Conservation (phyloP, 192 early-diverging fungal genomes). For the Linnemannia zychae region DNA sequence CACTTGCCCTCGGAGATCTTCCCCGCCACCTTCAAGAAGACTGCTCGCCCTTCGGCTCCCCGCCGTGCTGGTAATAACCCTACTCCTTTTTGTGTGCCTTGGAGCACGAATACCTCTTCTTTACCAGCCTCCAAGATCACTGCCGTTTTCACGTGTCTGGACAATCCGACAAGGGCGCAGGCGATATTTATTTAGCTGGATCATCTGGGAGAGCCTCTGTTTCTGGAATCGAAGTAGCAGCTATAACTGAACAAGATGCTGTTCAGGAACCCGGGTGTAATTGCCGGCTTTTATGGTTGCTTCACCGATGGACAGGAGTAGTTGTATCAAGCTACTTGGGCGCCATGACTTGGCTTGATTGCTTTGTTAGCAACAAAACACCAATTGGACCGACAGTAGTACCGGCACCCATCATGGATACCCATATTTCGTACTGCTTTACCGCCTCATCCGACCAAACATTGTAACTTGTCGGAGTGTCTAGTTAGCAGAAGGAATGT, state of each 20-base stretch:
- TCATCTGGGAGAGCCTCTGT: background rate
- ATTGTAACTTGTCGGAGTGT: too few species aligned
- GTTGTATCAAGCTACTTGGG: background rate
- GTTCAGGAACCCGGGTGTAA: background rate
- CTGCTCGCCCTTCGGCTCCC: conserved; percentile 81
- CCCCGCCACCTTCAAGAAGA: conserved; percentile 98
- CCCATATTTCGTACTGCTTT: background rate
- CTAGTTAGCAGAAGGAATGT: too few species aligned
- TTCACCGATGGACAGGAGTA: background rate
- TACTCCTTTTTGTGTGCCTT: background rate
- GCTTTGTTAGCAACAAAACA: background rate
- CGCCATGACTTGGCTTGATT: background rate
- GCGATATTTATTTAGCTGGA: background rate
- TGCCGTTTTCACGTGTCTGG: background rate
- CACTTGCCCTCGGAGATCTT: conserved; percentile 98
- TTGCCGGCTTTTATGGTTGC: background rate
- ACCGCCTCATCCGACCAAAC: background rate
- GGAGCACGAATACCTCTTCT: background rate
- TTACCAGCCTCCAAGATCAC: background rate
- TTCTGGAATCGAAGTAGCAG: background rate
- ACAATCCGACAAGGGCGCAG: background rate
- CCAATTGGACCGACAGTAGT: background rate
- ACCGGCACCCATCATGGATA: background rate
- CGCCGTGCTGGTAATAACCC: conserved; percentile 72
- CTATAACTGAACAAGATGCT: background rate